Base-by-base conservation (phyloP, 257 asterid genomes). In the Solanum paucissectum region DNA sequence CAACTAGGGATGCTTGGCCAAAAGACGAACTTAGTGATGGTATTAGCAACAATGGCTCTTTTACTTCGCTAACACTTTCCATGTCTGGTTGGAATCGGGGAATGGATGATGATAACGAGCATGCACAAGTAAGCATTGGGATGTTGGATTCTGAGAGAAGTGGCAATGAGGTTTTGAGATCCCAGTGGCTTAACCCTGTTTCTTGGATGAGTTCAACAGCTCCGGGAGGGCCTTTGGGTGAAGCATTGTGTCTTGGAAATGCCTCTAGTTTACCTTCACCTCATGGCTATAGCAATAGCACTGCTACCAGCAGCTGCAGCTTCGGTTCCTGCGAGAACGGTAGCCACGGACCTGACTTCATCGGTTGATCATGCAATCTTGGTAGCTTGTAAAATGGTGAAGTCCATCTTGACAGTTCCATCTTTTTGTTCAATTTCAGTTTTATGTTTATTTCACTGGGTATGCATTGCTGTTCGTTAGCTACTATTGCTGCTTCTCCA, bases 181-280 rank as follows among this genome's bases (percentile, higher is more conserved):
- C 86, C 38, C 90, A 89, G 64, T 90, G 90, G 88, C 75, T 71
- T 40, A 85, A 74, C 37, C 62, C 89, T n/a, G 87, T 86, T 87
- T 87, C 93, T 37, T 92, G 95, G 95, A 87, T 86, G 91, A 87
- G 74, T 52, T 88, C 91, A 12, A 75, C 91, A 23, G 83, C 93
- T 27, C 94, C 92, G 0, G 98, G 98, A 84, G 98, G 98, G 23
- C 98, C 98, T 3, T 86, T 95, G 60, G 98, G 95, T 7, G 98
- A 95, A 90, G 98, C 93, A 1, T 82, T 93, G 92, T 91, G 98
- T 71, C 91, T 94, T 42, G 96, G 97, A 32, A 87, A 87, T 64
- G 86, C 88, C 71, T 58, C 88, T 3, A 88, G 46, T 88, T 87
- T 88, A 75, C 85, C 89, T 4, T 90, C 93, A 18, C 91, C 94